Base-by-base conservation (phyloP, 2,329 filamentous ascomycete species). In the Stemphylium lycopersici region DNA sequence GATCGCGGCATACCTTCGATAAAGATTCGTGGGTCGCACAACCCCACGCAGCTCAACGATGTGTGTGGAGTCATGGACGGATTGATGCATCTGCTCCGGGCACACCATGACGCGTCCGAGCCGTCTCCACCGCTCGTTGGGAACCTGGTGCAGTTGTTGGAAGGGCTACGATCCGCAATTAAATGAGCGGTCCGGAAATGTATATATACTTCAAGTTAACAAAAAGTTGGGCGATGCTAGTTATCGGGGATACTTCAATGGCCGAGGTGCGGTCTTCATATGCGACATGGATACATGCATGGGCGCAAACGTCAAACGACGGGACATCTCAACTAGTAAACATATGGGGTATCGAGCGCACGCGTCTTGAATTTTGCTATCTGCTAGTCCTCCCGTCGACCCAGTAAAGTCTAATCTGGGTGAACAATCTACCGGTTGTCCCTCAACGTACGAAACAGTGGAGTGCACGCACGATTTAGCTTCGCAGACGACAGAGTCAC, bases 101-200 rank as follows among this genome's bases (percentile, higher is more conserved):
- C 59, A 69, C 85, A 81, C 54, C 63, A 71, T 39, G 63, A 65
- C 58, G 66, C 54, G 38, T 45, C 65, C 6, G 70, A 72, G 54
- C 64, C 61, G 10, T 66, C 59, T 34, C 84, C 87, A 11, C 83
- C 87, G 0, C 79, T 91, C 39, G 86, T 90, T 1, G 87, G 89
- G 62, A 90, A 90, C 56, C 69, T 90, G 42, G 82, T 86, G 40
- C 80, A 85, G 40, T 73, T 90, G 61, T 82, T 90, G 63, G 81
- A 81, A 58, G 85, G 87, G 58, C 70, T 90, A 47, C 82, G 83
- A 3, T 78, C 79, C 61, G 82, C 82, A 3, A 80, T 82, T 2
- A 63, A 61, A 45, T 68, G 38, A 61, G n/a, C 11, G 4, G 24
- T 15, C 6, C 13, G 40, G 22, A 6, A 37, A 56, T 57, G 18